Conservation (phyloP, 805 yeast genomes). For the Starmerella asiatica region DNA sequence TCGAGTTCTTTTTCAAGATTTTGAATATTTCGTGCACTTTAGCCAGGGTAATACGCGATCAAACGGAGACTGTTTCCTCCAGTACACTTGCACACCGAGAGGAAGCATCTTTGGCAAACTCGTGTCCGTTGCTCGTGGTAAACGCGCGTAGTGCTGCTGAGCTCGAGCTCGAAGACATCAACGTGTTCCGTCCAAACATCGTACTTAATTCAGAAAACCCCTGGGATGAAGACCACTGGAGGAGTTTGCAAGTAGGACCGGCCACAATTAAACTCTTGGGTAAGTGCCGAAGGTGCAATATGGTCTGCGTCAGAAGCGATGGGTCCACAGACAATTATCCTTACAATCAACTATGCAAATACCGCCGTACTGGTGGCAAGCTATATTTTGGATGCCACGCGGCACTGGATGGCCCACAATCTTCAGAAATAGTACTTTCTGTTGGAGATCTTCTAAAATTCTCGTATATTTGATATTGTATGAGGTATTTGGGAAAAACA, state of each 20-base stretch:
- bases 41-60: slow-evolving; percentile 20
- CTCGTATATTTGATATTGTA: no score
- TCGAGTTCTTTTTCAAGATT: slow-evolving; percentile 24
- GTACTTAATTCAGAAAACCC: slow-evolving; percentile 24
- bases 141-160: slow-evolving; percentile 25
- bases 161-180: slow-evolving; percentile 12
- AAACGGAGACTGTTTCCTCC: slow-evolving; percentile 8
- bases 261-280: slow-evolving; percentile 18
- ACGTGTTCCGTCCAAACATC: slow-evolving; percentile 32
- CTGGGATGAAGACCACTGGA: slow-evolving; percentile 33
- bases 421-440: slow-evolving; percentile 21
- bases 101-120: slow-evolving; percentile 25
- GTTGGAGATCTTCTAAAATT: no score
- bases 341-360: slow-evolving; percentile 27
- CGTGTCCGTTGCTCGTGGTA: slow-evolving; percentile 31
- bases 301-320: slow-evolving; percentile 32
- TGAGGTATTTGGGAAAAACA: no score
- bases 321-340: slow-evolving; percentile 29
- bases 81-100: background rate
- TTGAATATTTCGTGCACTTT: slow-evolving; percentile 30
- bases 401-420: background rate
- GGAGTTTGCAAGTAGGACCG: slow-evolving; percentile 13
- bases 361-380: slow-evolving; percentile 29
- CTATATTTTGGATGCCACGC: slow-evolving; percentile 31
- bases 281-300: slow-evolving; percentile 33